Evolutionary conservation across 768 basidiomycete species (phyloP).

Genomic region (Mycena haematopus): DNA sequence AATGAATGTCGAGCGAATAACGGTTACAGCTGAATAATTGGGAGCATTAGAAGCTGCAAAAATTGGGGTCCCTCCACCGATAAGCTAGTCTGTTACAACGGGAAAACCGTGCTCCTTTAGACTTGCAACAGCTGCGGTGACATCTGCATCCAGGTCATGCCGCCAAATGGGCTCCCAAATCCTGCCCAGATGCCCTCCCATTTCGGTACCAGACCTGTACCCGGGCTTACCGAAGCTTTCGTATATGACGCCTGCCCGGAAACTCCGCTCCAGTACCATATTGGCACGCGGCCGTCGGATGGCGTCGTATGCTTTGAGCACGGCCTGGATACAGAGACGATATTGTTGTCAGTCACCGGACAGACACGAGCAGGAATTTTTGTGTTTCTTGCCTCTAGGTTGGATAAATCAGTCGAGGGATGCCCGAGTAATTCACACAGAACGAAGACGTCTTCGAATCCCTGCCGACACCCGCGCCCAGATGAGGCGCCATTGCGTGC

Average conservation of each 20-base stretch:
- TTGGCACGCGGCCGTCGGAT: slow-evolving; percentile 56
- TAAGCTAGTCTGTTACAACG: not conserved
- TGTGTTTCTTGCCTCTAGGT: slow-evolving; percentile 45
- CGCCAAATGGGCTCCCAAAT: slow-evolving; percentile 59
- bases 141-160: slow-evolving; percentile 51
- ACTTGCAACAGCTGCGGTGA: slow-evolving; percentile 38
- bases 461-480: slow-evolving; percentile 68
- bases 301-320: slow-evolving; percentile 52
- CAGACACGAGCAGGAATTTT: not conserved
- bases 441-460: slow-evolving; percentile 60
- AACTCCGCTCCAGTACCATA: slow-evolving; percentile 51
- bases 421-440: slow-evolving; percentile 53
- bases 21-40: not conserved
- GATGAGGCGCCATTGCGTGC: slow-evolving; percentile 64
- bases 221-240: slow-evolving; percentile 46
- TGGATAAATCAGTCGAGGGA: slow-evolving; percentile 44
- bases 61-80: not conserved
- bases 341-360: not conserved
- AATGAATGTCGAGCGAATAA: not conserved
- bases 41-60: not conserved
- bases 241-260: slow-evolving; percentile 49
- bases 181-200: slow-evolving; percentile 42
- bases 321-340: slow-evolving; percentile 40
- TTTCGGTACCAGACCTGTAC: slow-evolving; percentile 34
- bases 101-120: slow-evolving; percentile 25